Base-by-base conservation (phyloP, 2,329 filamentous ascomycete genomes). In the Lizonia empirigonia region DNA sequence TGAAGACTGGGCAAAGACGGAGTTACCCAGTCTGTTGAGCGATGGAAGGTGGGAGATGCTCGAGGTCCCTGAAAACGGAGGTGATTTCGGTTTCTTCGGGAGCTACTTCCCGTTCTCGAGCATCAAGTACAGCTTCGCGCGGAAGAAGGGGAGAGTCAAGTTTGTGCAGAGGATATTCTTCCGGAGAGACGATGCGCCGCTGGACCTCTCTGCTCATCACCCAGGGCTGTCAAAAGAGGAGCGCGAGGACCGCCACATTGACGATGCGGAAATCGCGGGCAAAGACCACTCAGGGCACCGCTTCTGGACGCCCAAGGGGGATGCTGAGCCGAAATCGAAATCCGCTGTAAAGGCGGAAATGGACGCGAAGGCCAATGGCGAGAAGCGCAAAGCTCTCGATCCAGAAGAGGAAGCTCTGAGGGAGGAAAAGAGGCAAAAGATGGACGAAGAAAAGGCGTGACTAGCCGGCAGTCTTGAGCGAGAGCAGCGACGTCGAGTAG, bases 131-230 rank as follows among this genome's bases (percentile, higher is more conserved):
- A 55, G 42, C 8, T 54, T 64, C n/a, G 19, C 56, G 0, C 55
- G 60, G 9, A 66, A 59, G 35, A 58, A 58, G 12, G 56, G 52
- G 3, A 53, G 63, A 1, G 55, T 56, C 0, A 67, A 64, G 24
- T 73, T 71, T 44, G 65, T 69, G 2, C 68, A 71, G 39, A 57
- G 64, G 8, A 66, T 72, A 3, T 71, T 73, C 49, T 73, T 71
- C 53, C 58, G 70, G 18, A 51, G 62, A 22, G 63, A 72, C 40
- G 19, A 48, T 0, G 40, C 50, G 20, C 59, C 61, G 8, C 44
- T 73, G 1, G 5, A 52, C 2, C 48, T 71, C 2, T 7, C 20
- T 1, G 10, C 41, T 2, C 20, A 26, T 1, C 27, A 51, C 18
- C 27, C 53, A 0, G 37, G 33, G 3, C 29, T 69, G 18, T 41